Percentiles rank a stretch among this genome's conserved stretches.
phyloP scores from a whole-genome alignment of 2,329 filamentous ascomycete genomes.

The Aspergillus ruber region DNA sequence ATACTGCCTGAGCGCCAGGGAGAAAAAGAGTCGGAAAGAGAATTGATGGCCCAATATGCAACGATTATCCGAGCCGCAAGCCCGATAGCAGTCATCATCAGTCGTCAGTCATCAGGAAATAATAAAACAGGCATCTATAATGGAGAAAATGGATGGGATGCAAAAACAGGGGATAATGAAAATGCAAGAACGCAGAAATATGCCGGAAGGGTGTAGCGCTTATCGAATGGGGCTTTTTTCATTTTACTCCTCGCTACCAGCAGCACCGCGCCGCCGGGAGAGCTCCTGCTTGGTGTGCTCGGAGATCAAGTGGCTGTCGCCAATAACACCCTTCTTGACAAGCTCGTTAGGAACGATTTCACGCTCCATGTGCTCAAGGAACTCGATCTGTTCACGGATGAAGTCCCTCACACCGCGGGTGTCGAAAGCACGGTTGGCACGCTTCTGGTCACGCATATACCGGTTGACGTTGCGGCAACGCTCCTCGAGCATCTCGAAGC shows the following conservation, averaged over 20 bases:
- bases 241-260: slow-evolving; percentile 6
- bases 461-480: slow-evolving; percentile 34
- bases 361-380: slow-evolving; percentile 35
- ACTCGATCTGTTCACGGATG: slow-evolving; percentile 16
- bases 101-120: not conserved
- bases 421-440: slow-evolving; percentile 25
- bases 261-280: slow-evolving; percentile 17
- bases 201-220: not conserved
- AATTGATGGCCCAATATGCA: not conserved
- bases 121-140: too few relatives aligned
- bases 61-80: not conserved
- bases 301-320: slow-evolving; percentile 31
- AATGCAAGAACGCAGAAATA: not conserved
- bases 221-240: not conserved
- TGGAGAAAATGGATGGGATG: too few relatives aligned
- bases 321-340: slow-evolving; percentile 31
- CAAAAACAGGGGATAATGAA: not conserved
- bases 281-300: slow-evolving; percentile 27
- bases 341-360: slow-evolving; percentile 37
- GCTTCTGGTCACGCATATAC: slow-evolving; percentile 25
- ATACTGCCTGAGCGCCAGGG: slow-evolving; percentile 1
- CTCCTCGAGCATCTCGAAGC: slow-evolving; percentile 57
- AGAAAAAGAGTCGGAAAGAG: not conserved
- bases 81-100: slow-evolving; percentile 1
- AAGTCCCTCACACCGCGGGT: slow-evolving; percentile 24